Evolutionary conservation across 1,284 basidiomycete genomes (phyloP).

Genomic region (Ceratobasidium sp.): DNA sequence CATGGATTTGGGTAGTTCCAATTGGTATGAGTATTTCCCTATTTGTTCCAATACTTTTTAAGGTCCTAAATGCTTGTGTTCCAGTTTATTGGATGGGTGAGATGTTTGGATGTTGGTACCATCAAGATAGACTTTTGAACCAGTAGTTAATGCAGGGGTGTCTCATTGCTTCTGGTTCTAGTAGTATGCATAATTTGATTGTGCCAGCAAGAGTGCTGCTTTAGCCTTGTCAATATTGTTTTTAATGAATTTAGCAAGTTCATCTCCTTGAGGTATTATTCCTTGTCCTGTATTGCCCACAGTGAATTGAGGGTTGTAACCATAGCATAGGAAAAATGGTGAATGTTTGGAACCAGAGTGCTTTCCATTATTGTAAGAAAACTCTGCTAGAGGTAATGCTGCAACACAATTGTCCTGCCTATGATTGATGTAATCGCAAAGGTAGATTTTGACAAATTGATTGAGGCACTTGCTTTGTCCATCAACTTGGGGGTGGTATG

Average conservation of each 20-base stretch:
- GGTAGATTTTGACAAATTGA: slow-evolving; percentile 24
- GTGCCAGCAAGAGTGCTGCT: slow-evolving; percentile 2
- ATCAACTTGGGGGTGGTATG: slow-evolving; percentile 31
- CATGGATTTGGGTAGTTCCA: no score
- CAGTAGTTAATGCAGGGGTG: no score
- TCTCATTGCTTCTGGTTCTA: no score
- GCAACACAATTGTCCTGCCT: no score
- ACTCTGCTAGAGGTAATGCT: no score
- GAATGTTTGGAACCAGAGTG: slow-evolving; percentile 7
- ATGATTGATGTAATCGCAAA: slow-evolving; percentile 3
- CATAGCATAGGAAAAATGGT: slow-evolving; percentile 1
- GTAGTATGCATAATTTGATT: background rate
- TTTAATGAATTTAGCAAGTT: slow-evolving; percentile 1
- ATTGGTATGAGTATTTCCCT: no score
- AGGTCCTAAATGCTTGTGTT: no score
- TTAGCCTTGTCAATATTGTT: background rate
- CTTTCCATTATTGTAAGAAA: slow-evolving; percentile 11
- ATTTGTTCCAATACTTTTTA: no score
- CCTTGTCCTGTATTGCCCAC: slow-evolving; percentile 6
- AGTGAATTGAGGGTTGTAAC: slow-evolving; percentile 16
- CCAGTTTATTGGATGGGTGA: no score
- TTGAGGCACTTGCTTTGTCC: slow-evolving; percentile 24
- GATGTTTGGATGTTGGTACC: no score
- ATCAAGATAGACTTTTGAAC: no score
- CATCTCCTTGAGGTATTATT: background rate